Evolutionary conservation across 495 filamentous ascomycete species (phyloP).

Genomic region (Cryomyces antarcticus): DNA sequence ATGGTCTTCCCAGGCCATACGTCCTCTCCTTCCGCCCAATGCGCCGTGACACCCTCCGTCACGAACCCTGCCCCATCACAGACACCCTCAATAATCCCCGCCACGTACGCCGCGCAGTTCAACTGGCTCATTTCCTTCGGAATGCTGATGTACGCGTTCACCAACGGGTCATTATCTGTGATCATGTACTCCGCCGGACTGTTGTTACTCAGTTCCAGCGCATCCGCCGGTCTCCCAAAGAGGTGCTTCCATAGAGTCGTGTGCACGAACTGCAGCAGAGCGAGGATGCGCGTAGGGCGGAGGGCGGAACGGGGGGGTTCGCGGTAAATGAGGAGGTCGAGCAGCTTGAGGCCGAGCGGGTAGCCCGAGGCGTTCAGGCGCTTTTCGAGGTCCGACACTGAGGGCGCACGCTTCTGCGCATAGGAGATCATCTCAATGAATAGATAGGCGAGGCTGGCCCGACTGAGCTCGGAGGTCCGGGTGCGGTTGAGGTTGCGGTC

Average conservation of each 20-base stretch:
- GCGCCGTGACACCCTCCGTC: constrained; percentile 65
- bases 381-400: constrained; percentile 76
- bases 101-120: constrained; percentile 90
- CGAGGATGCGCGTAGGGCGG: constrained; percentile 71
- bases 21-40: constrained; percentile 53
- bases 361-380: constrained; percentile 92
- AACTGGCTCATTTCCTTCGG: constrained; percentile 89
- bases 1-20: constrained; percentile 94
- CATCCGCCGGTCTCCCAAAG: constrained; percentile 74
- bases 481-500: constrained; percentile 82
- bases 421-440: constrained; percentile 96
- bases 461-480: constrained; percentile 68
- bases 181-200: constrained; percentile 96
- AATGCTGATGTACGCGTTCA: constrained; percentile 81
- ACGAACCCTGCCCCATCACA: constrained; percentile 83
- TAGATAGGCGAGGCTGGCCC: constrained; percentile 83
- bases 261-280: constrained; percentile 86
- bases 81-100: constrained; percentile 86
- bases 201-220: constrained; percentile 66
- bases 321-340: constrained; percentile 83
- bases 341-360: constrained; percentile 78
- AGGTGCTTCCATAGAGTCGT: constrained; percentile 79
- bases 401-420: constrained; percentile 73
- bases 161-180: constrained; percentile 85
- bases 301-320: constrained; percentile 43